Base-by-base conservation (phyloP, 352 stramenopile genomes). In the Phytopythium montanum region DNA sequence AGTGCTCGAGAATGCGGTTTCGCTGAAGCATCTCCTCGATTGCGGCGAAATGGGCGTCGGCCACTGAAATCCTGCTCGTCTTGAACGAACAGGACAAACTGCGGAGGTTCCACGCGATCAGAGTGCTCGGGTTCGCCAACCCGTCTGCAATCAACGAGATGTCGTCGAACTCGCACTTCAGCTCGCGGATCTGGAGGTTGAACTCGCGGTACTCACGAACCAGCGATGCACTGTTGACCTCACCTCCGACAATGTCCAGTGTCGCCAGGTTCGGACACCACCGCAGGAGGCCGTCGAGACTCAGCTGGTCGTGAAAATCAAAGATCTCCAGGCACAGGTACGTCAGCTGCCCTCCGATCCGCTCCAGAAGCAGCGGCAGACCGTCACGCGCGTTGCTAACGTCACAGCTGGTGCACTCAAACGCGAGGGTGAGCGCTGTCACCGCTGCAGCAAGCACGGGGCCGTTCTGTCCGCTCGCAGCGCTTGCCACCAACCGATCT, bases 1-100 rank as follows among this genome's bases (percentile, higher is more conserved):
- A 26, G n/a, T 45, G 45, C 50, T 56, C 50, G n/a, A 56, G 31
- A 21, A 21, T 56, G 33, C 48, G 28, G 10, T 54, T 54, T 19
- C 2, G 26, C 48, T 54, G 26, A 4, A 54, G 48, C 48, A 54
- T 54, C 12, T 54, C 28, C 0, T 13, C 23, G 26, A 54, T 38
- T 10, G 48, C 28, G 0, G 12, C 16, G 16, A 54, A 54, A 10
- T 54, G 48, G 14, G 18, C 19, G 7, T 41, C 26, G 18, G 18
- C 12, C 13, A 36, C 18, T 38, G 28, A 9, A 23, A n/a, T n/a
- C n/a, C 48, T 19, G 18, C 26, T 14, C n/a, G 48, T 8, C 16
- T 18, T 5, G 26, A 54, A 54, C 8, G 28, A n/a, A 18, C 26
- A 54, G n/a, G 31, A 25, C 16, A 54, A 19, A 36, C 28, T n/a